Percentiles rank a stretch among this genome's conserved stretches.
Conservation (phyloP, 139 green algal species). For the Chloropicon primus region DNA sequence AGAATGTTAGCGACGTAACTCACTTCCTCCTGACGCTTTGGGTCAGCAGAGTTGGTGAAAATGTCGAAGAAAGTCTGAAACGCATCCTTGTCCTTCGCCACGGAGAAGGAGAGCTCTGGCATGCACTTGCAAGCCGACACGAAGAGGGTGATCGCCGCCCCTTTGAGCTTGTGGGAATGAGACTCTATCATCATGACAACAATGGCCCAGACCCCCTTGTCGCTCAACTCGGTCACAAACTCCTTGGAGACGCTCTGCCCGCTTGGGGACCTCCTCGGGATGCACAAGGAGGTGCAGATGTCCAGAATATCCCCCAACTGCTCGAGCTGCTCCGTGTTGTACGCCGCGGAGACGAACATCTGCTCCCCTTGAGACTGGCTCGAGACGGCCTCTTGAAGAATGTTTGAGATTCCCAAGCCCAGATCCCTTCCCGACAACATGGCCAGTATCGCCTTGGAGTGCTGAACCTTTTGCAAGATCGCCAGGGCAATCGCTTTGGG, state of each 20-base stretch:
- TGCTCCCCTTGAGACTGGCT: neutral
- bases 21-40: neutral
- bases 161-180: neutral
- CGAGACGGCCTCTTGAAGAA: neutral
- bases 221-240: neutral
- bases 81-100: neutral
- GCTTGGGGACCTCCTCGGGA: neutral
- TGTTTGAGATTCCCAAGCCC: neutral
- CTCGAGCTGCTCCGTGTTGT: neutral
- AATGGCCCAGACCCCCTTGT: neutral
- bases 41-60: neutral
- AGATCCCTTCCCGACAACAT: neutral
- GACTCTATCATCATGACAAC: neutral
- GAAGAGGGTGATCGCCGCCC: neutral
- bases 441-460: neutral
- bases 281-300: neutral
- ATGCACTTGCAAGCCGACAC: neutral
- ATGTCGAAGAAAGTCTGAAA: neutral
- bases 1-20: neutral
- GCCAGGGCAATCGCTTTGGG: neutral
- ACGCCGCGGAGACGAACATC: neutral
- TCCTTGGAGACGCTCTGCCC: neutral
- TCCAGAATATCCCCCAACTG: neutral
- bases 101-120: neutral
- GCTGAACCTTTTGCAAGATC: neutral